A percentile compares a stretch with the other conserved stretches of the same genome.
Conservation (phyloP, 2,329 filamentous ascomycete genomes). For the Nigrospora oryzae region DNA sequence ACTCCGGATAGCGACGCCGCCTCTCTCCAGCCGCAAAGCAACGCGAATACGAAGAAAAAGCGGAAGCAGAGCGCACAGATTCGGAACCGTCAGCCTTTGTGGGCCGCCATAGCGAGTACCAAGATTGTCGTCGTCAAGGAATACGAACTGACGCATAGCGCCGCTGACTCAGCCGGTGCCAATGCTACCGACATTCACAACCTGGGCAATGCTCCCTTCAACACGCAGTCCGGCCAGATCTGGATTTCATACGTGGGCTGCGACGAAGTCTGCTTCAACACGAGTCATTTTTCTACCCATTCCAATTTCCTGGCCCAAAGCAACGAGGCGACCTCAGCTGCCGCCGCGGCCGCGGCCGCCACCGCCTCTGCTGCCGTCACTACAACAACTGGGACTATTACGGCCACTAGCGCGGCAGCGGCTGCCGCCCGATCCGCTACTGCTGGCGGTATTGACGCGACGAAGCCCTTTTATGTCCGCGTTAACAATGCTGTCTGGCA, state of each 20-base stretch:
- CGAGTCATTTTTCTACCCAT: constrained; percentile 51
- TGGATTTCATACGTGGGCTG: constrained; percentile 76
- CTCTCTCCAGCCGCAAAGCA: constrained; percentile 44
- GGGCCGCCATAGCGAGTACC: constrained; percentile 89
- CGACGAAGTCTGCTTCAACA: constrained; percentile 70
- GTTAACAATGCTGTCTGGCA: constrained; percentile 77
- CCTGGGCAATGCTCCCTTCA: constrained; percentile 67
- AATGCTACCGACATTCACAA: constrained; percentile 71
- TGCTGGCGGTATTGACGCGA: constrained; percentile 43
- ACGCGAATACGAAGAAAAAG: constrained; percentile 67
- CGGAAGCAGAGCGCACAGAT: constrained; percentile 88
- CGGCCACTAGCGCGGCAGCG: neutral
- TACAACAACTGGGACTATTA: constrained; percentile 39
- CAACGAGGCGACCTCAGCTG: neutral
- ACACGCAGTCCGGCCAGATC: constrained; percentile 61
- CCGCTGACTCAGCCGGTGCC: constrained; percentile 64
- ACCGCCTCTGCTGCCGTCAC: constrained; percentile 26
- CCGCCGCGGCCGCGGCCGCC: too few species aligned
- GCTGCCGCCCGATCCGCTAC: neutral
- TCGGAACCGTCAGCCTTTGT: constrained; percentile 82
- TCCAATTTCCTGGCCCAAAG: constrained; percentile 19
- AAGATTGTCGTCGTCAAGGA: constrained; percentile 95
- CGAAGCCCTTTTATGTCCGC: constrained; percentile 70
- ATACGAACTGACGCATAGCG: constrained; percentile 72
- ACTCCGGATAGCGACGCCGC: constrained; percentile 44